Base-by-base conservation (phyloP, 495 filamentous ascomycete genomes). In the Hyaloscypha finlandica region DNA sequence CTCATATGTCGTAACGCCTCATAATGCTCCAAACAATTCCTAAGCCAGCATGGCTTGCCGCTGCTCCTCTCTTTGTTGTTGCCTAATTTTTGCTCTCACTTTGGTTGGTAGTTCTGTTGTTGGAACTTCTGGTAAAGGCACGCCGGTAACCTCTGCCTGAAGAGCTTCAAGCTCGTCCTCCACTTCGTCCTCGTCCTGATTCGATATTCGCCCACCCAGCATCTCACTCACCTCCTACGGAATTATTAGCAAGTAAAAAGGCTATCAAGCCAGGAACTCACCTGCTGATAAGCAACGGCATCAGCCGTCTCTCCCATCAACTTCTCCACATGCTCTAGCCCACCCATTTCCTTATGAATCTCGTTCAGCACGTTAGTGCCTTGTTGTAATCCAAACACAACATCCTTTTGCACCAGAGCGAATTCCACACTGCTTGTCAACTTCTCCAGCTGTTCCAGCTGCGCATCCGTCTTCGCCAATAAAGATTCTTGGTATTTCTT, bases 401-500 rank as follows among this genome's bases (percentile, higher is more conserved):
- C 91, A 79, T 97, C 93, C 77, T 96, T 97, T 81, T 98, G 93
- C 37, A 98, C 93, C 12, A 95, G 84, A 52, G 94, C 90, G 77
- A 98, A 98, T 78, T 98, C 94, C 63, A 98, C 89, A 71, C 89
- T 88, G 60, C 86, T 85, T 3, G 90, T 91, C 53, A 99, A 81
- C 69, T 92, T 84, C 78, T 99, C 92, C 25, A 98, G 80, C 74
- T 94, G 89, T 58, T 89, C 92, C 3, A 99, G 87, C 77, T 98
- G 95, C 8, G 84, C 84, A 77, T 98, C 96, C 8, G 96, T 97
- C 77, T 96, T 95, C 58, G 85, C 81, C 29, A 99, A 86, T 9
- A 99, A 84, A 6, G 90, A 88, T 75, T 97, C 92, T 75, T 99
- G 96, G 82, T 97, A 99, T 77, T 98, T 99, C 78, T 96, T 97